These are phyloP conservation scores for Parmales sp. DNA, from an alignment of 108 stramenopile species.

Conservation along the genomic window DNA sequence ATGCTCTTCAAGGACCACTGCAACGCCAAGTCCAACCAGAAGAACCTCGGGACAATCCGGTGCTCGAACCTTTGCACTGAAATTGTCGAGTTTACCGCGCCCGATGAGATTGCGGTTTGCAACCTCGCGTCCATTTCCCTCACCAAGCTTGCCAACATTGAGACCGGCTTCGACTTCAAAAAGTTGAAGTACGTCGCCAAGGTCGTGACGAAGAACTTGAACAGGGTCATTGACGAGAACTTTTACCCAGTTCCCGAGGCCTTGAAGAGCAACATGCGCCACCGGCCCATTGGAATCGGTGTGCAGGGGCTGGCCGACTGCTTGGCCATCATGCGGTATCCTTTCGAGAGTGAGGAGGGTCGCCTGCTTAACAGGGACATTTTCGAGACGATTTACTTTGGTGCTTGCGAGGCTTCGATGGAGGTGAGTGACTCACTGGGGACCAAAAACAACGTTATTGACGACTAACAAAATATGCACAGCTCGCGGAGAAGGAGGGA, in stretches of 20 bases:
- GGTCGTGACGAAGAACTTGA: slow-evolving; percentile 92
- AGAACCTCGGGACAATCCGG: slow-evolving; percentile 95
- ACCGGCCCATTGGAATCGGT: slow-evolving; percentile 99
- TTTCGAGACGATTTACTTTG: slow-evolving; percentile 99
- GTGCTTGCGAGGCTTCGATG: slow-evolving; percentile 80
- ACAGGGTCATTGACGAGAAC: slow-evolving; percentile 96
- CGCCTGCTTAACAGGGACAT: slow-evolving; percentile 83
- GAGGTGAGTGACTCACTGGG: no score
- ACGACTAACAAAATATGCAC: no score
- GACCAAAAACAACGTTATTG: no score
- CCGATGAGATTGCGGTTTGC: slow-evolving; percentile 98
- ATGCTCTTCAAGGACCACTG: slow-evolving; percentile 99
- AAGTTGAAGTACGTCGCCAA: slow-evolving; percentile 71
- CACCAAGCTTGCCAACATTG: slow-evolving; percentile 61
- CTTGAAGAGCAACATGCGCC: slow-evolving; percentile 73
- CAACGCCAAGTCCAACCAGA: slow-evolving; percentile 95
- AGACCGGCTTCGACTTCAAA: slow-evolving; percentile 71
- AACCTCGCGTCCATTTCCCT: slow-evolving; percentile 96
- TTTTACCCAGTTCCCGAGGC: slow-evolving; percentile 90
- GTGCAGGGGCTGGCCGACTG: slow-evolving; percentile 98
- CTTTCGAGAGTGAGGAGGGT: slow-evolving; percentile 84
- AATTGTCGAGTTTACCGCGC: slow-evolving; percentile 96
- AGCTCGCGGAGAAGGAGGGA: slow-evolving; percentile 81
- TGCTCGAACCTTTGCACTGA: slow-evolving; percentile 95
- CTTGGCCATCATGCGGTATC: slow-evolving; percentile 85